Percentiles rank a stretch among this genome's conserved stretches.
phyloP scores from a whole-genome alignment of 352 stramenopile genomes.

The Phytophthora megakarya region DNA sequence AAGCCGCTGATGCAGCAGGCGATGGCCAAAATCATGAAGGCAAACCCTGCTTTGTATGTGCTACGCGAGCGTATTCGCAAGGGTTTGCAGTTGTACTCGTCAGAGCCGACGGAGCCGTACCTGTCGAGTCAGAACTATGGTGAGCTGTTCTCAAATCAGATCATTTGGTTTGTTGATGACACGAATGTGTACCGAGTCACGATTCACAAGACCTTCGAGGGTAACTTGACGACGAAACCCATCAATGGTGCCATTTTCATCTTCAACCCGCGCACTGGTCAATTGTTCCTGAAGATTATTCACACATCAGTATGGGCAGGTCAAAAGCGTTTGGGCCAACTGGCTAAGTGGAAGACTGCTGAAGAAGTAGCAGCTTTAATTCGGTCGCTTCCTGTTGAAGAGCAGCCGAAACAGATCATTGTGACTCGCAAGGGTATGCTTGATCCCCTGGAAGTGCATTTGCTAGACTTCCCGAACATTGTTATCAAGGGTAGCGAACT shows the following conservation, averaged over 20 bases:
- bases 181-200: conserved; percentile 99
- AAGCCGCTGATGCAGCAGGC: conserved; percentile 99
- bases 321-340: conserved; percentile 98
- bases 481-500: conserved; percentile 99
- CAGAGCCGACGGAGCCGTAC: conserved; percentile 99
- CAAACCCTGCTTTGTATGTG: conserved; percentile 99
- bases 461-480: conserved; percentile 99
- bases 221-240: conserved; percentile 99
- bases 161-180: conserved; percentile 99
- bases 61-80: conserved; percentile 99
- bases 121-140: conserved; percentile 99
- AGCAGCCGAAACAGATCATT: conserved; percentile 99
- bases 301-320: conserved; percentile 99
- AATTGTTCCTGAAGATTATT: conserved; percentile 99
- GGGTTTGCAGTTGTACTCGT: conserved; percentile 99
- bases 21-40: conserved; percentile 99
- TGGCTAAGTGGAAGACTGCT: conserved; percentile 99
- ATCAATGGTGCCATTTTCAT: conserved; percentile 99
- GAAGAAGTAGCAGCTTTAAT: conserved; percentile 99
- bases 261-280: conserved; percentile 99
- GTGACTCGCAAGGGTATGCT: conserved; percentile 99
- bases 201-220: conserved; percentile 99
- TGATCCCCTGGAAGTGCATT: conserved; percentile 98
- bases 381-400: conserved; percentile 98
- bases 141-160: conserved; percentile 99